Evolutionary conservation across 2,329 filamentous ascomycete genomes (phyloP), one percentile per base, ranked within the genome.

Genomic region (Cylindrodendrum hubeiense): DNA sequence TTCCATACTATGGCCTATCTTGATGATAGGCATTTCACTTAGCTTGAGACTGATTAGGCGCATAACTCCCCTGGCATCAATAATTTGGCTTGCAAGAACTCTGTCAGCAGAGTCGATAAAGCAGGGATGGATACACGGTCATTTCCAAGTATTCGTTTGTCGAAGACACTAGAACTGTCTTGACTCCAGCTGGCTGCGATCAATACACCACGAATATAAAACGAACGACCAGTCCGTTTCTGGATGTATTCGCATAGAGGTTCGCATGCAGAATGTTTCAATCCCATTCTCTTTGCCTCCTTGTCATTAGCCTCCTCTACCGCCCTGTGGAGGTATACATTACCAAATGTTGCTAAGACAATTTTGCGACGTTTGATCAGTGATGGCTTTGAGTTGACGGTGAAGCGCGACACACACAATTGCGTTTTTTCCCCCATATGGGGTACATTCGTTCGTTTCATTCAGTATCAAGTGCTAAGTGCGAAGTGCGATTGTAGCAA

Each of bases 1-100:
- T 2, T 56, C 62, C 62, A 65, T 65, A 44, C 62, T 65, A 22
- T 65, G 62, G 4, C 63, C 63, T 21, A 65, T 52, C 21, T 58
- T 59, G 4, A 62, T 28, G 12, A 66, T 44, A n/a, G 57, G 57
- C 33, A 61, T 58, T 3, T 26, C 28, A 7, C 26, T 51, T 51
- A 50, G 59, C n/a, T 58, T 66, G 19, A 62, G 58, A 28, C 55
- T 66, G 41, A 66, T 63, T 53, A 66, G 6, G 2, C 26, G 49
- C 26, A 66, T 49, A 28, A 66, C 17, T 24, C 63, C 63, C 21
- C 59, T 50, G 19, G 59, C 33, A n/a, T 62, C 52, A 15, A 56
- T 52, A 41, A 22, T 43, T 52, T 52, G 56, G 13, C 52, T 62
- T 5, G 59, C 59, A 46, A 33, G 2, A 24, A 15, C 28, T 37